Conservation (phyloP, 768 basidiomycete species). For the Exidia glandulosa region DNA sequence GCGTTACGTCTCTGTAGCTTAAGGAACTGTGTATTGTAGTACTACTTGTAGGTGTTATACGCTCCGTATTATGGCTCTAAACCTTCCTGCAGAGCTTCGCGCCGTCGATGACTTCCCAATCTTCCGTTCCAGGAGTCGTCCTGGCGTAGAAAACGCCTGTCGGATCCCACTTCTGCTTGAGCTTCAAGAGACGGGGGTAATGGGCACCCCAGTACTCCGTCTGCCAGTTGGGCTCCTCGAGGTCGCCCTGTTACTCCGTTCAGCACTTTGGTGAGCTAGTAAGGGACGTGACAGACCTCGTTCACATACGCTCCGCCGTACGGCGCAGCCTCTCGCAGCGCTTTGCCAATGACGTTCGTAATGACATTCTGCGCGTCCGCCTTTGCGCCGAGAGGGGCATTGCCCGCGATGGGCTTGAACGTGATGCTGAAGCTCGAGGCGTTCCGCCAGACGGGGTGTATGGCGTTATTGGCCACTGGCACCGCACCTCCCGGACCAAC, state of each 20-base stretch:
- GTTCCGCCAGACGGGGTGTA: neutral
- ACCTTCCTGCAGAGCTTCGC: neutral
- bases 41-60: no score
- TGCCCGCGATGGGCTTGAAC: neutral
- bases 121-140: neutral
- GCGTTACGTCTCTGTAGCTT: no score
- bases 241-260: neutral
- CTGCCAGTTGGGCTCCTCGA: neutral
- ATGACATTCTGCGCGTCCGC: neutral
- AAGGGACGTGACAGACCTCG: neutral
- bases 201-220: neutral
- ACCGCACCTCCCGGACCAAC: neutral
- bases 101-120: neutral
- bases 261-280: neutral
- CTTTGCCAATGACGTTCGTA: neutral
- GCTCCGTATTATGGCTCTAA: no score
- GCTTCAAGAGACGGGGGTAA: neutral
- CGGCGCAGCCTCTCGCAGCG: neutral
- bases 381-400: neutral
- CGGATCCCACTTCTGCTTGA: neutral
- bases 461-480: neutral
- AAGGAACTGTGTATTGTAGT: no score
- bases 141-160: neutral
- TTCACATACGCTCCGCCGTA: neutral
- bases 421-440: neutral